Conservation (phyloP, 2,329 filamentous ascomycete genomes). For the Xylariaceae sp. region DNA sequence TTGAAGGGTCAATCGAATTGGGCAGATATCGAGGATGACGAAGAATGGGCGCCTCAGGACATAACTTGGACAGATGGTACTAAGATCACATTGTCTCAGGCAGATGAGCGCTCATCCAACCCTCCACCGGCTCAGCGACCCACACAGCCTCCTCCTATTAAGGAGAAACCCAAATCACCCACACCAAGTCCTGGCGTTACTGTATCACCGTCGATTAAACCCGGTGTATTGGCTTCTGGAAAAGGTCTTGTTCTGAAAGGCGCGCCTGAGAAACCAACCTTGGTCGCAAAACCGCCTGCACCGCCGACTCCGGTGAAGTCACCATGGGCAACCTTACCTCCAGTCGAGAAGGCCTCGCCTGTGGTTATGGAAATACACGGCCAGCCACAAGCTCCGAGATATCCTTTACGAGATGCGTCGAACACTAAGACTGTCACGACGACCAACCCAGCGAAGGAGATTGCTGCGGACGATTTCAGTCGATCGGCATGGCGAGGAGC, state of each 20-base stretch:
- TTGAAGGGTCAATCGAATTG: slow-evolving; percentile 73
- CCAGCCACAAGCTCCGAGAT: slow-evolving; percentile 35
- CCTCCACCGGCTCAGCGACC: slow-evolving; percentile 8
- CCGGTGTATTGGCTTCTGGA: slow-evolving; percentile 45
- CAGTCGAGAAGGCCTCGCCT: slow-evolving; percentile 76
- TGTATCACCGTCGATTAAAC: slow-evolving; percentile 38
- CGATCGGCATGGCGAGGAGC: slow-evolving; percentile 65
- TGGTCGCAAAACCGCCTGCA: slow-evolving; percentile 67
- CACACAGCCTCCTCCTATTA: slow-evolving; percentile 30
- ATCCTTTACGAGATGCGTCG: slow-evolving; percentile 51
- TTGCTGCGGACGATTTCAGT: slow-evolving; percentile 90
- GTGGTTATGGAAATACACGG: slow-evolving; percentile 53
- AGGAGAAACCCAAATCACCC: slow-evolving; percentile 45
- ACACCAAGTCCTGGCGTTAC: slow-evolving; percentile 28
- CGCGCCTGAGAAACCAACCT: slow-evolving; percentile 64
- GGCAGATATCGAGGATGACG: slow-evolving; percentile 87
- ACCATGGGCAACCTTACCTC: slow-evolving; percentile 84
- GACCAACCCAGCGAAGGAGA: slow-evolving; percentile 65
- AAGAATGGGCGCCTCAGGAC: slow-evolving; percentile 80
- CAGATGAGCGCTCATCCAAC: slow-evolving; percentile 44
- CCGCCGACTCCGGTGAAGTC: slow-evolving; percentile 74
- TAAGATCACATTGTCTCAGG: slow-evolving; percentile 68
- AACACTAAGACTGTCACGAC: slow-evolving; percentile 50
- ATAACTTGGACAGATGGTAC: slow-evolving; percentile 88
- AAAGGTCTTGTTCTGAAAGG: slow-evolving; percentile 64